Conservation (phyloP, 768 basidiomycete genomes). For the Tubosaeta sp. region DNA sequence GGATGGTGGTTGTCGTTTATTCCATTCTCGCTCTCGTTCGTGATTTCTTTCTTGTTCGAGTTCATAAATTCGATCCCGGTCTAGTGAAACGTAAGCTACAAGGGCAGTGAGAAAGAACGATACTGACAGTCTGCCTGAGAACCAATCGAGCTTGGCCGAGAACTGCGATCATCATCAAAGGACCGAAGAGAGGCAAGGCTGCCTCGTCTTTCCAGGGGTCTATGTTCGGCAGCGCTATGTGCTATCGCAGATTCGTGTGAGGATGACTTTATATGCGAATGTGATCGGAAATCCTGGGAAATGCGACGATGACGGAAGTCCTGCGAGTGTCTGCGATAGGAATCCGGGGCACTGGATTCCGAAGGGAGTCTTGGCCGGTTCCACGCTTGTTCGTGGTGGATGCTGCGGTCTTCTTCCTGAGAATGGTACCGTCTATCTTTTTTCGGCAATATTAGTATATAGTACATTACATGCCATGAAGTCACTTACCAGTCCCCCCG, state of each 20-base stretch:
- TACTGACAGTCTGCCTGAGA: conserved; percentile 54
- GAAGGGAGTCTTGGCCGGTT: conserved; percentile 33
- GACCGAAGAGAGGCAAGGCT: conserved; percentile 42
- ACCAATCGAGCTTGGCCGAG: conserved; percentile 40
- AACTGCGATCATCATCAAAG: conserved; percentile 39
- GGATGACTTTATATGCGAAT: conserved; percentile 19
- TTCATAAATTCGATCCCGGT: conserved; percentile 41
- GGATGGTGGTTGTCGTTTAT: conserved; percentile 38
- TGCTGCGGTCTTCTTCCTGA: conserved; percentile 27
- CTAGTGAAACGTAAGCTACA: conserved; percentile 26
- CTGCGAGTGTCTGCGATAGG: conserved; percentile 24
- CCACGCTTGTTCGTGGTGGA: conserved; percentile 49
- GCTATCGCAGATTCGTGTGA: conserved; percentile 16
- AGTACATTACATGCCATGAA: not conserved
- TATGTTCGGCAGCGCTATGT: conserved; percentile 8
- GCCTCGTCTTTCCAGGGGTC: conserved; percentile 22
- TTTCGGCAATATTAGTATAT: conserved; percentile 1
- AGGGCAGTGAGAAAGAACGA: not conserved
- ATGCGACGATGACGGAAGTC: conserved; percentile 23
- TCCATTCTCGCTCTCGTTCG: conserved; percentile 56
- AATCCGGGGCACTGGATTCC: conserved; percentile 22
- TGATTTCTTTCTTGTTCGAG: conserved; percentile 40
- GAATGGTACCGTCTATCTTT: conserved; percentile 30
- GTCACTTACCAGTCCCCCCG: conserved; percentile 20
- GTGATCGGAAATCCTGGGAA: conserved; percentile 27